These are phyloP conservation scores for Vitis hybrid DNA, from an alignment of 177 flowering plant genomes.

Conservation along the genomic window DNA sequence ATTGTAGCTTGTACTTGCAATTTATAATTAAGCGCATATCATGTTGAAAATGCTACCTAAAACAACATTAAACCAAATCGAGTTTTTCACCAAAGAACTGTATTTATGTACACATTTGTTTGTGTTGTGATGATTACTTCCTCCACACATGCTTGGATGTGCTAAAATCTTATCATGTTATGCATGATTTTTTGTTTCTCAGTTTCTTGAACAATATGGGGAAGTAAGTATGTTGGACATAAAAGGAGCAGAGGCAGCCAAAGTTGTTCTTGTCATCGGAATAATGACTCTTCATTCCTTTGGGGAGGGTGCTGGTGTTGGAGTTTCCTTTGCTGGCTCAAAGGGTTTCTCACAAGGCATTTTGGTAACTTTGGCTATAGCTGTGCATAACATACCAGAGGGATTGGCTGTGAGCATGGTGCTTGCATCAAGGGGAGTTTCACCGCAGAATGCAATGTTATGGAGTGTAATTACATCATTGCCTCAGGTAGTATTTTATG, in stretches of 20 bases:
- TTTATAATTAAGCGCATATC: too few species aligned
- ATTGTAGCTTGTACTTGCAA: too few species aligned
- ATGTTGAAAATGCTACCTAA: too few species aligned
- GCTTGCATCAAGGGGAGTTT: constrained; percentile 92
- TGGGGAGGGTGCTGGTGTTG: constrained; percentile 99
- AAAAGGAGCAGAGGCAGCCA: constrained; percentile 97
- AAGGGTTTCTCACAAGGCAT: constrained; percentile 96
- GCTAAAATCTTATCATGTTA: background rate
- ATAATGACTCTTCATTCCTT: constrained; percentile 99
- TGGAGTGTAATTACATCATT: constrained; percentile 98
- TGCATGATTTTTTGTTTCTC: constrained; percentile 17
- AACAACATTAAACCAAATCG: too few species aligned
- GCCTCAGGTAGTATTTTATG: constrained; percentile 74
- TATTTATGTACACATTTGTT: too few species aligned
- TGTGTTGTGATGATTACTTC: background rate
- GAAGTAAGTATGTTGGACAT: constrained; percentile 99
- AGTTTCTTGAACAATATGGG: constrained; percentile 94
- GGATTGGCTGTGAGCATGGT: constrained; percentile 99
- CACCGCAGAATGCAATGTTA: constrained; percentile 96
- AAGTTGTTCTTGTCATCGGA: constrained; percentile 92
- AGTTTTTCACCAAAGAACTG: too few species aligned
- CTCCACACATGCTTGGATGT: background rate
- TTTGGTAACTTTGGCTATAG: constrained; percentile 92
- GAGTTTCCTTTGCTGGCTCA: constrained; percentile 99
- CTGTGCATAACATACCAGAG: constrained; percentile 98